Evolutionary conservation across 2,329 filamentous ascomycete species (phyloP).

Genomic region (Cercospora sp.): DNA sequence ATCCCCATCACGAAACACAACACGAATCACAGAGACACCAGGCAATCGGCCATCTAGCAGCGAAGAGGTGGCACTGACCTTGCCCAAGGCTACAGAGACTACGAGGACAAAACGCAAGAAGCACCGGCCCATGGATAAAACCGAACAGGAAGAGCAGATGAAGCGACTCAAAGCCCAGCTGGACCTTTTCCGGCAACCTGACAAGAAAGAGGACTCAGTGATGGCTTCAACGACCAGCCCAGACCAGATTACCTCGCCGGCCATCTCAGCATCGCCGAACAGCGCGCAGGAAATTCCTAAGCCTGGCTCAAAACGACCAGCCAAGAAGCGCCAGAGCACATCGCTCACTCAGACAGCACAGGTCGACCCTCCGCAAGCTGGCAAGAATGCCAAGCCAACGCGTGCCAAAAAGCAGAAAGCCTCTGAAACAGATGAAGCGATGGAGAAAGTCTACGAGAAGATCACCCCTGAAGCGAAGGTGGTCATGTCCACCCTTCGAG

Average conservation of each 20-base stretch:
- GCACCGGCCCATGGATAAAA: not conserved
- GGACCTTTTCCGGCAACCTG: not conserved
- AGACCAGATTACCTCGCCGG: not conserved
- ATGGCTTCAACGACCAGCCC: not conserved
- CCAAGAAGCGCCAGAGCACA: not conserved
- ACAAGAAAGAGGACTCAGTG: not conserved
- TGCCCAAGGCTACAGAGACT: not conserved
- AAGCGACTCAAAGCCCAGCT: not conserved
- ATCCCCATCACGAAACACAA: not conserved
- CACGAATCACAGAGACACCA: not conserved
- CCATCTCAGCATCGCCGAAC: not conserved
- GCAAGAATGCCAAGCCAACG: not conserved
- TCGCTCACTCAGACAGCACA: not conserved
- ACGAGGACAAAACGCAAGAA: not conserved
- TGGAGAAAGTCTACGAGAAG: not conserved
- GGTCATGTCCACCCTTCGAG: not conserved
- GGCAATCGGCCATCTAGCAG: not conserved
- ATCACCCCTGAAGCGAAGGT: not conserved
- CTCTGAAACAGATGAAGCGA: not conserved
- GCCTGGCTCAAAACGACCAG: not conserved
- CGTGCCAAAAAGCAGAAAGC: not conserved
- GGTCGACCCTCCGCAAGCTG: not conserved
- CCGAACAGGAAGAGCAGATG: not conserved
- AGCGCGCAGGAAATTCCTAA: not conserved
- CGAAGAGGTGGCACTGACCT: not conserved